Conservation (phyloP, 192 early-diverging fungal genomes). For the Entomortierella beljakovae region DNA sequence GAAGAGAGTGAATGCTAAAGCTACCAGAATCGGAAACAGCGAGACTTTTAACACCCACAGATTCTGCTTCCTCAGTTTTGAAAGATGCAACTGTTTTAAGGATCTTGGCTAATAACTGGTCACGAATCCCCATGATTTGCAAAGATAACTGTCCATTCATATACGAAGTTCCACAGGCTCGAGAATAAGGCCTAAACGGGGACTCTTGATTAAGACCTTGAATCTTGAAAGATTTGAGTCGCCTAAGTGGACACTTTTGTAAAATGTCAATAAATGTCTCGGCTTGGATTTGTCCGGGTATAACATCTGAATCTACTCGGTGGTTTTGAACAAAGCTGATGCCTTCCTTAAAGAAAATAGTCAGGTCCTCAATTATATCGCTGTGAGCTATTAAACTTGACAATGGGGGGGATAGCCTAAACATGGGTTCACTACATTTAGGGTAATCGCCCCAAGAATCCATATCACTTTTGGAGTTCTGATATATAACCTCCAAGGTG, state of each 20-base stretch:
- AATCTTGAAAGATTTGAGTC: background rate
- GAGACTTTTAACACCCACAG: background rate
- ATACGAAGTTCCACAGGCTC: background rate
- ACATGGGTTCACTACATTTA: no score
- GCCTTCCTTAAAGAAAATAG: background rate
- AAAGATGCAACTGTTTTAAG: background rate
- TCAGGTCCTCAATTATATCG: background rate
- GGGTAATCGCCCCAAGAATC: no score
- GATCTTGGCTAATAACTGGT: background rate
- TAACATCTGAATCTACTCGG: background rate
- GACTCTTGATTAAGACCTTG: background rate
- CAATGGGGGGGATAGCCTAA: no score
- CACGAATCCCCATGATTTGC: no score
- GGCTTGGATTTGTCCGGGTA: background rate
- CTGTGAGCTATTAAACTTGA: no score
- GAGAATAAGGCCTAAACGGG: background rate
- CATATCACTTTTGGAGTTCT: no score
- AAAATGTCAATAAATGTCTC: background rate
- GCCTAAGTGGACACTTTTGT: background rate
- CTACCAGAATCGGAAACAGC: background rate
- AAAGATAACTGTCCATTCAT: background rate
- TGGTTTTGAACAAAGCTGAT: background rate
- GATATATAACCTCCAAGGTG: background rate
- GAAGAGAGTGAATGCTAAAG: background rate
- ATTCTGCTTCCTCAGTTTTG: background rate